A percentile compares a stretch with the other conserved stretches of the same genome.
These are phyloP conservation scores for Neonectria magnoliae DNA, from an alignment of 2,329 filamentous ascomycete genomes.

Conservation along the genomic window DNA sequence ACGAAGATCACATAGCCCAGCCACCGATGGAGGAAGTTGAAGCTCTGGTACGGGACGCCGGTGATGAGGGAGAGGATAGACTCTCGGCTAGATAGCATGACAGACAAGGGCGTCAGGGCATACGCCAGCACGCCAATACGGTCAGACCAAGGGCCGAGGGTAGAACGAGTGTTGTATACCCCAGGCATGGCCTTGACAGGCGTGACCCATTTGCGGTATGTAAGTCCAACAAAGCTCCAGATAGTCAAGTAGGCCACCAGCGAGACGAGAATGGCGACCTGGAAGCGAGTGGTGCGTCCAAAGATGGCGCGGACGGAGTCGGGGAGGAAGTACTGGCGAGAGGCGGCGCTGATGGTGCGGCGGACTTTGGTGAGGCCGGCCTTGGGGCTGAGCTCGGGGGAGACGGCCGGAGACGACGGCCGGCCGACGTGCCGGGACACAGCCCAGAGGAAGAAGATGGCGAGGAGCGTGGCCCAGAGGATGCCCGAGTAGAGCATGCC, in stretches of 20 bases:
- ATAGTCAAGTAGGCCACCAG: slow-evolving; percentile 71
- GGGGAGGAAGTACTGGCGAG: slow-evolving; percentile 66
- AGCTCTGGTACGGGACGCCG: slow-evolving; percentile 78
- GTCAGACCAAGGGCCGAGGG: slow-evolving; percentile 74
- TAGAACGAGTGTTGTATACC: slow-evolving; percentile 71
- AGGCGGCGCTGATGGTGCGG: slow-evolving; percentile 52
- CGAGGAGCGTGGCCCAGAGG: slow-evolving; percentile 58
- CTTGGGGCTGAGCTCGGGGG: slow-evolving; percentile 35
- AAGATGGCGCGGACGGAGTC: slow-evolving; percentile 69
- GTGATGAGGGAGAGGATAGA: slow-evolving; percentile 76
- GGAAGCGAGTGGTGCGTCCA: slow-evolving; percentile 73
- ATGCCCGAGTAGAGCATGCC: slow-evolving; percentile 62
- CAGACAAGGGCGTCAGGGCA: slow-evolving; percentile 75
- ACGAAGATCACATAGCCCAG: slow-evolving; percentile 76
- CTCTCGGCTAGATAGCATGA: slow-evolving; percentile 75
- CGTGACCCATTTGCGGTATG: slow-evolving; percentile 75
- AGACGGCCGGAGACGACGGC: slow-evolving; percentile 36
- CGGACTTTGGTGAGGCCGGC: slow-evolving; percentile 43
- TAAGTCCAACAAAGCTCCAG: slow-evolving; percentile 75
- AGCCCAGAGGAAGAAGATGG: slow-evolving; percentile 56
- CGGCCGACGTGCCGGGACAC: slow-evolving; percentile 39
- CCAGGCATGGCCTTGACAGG: slow-evolving; percentile 67
- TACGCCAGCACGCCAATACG: slow-evolving; percentile 77
- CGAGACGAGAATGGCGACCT: slow-evolving; percentile 69
- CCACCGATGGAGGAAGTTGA: slow-evolving; percentile 84